A percentile compares a stretch with the other conserved stretches of the same genome.
These are phyloP conservation scores for Neurospora tetraspora DNA, from an alignment of 495 filamentous ascomycete species.

Conservation along the genomic window DNA sequence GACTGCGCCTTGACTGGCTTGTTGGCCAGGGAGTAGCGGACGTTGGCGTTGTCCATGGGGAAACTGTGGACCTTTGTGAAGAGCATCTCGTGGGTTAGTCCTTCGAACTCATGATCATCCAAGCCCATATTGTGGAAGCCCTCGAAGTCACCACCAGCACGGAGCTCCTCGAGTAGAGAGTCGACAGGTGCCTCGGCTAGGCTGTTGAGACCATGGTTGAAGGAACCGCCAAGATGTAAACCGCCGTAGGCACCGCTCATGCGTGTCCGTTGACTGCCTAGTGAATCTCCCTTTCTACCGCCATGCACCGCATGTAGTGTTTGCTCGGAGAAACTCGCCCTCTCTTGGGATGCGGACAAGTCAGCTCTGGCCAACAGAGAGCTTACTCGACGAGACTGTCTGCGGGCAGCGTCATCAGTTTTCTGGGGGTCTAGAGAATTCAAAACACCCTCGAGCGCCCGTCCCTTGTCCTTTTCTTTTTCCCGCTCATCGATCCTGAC, in stretches of 20 bases:
- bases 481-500: slow-evolving; percentile 20
- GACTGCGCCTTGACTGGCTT: slow-evolving; percentile 37
- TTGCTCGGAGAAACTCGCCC: slow-evolving; percentile 64
- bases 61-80: slow-evolving; percentile 65
- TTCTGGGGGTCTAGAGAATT: slow-evolving; percentile 67
- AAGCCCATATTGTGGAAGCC: slow-evolving; percentile 61
- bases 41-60: slow-evolving; percentile 50
- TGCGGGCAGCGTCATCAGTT: slow-evolving; percentile 49
- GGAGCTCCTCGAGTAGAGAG: slow-evolving; percentile 60
- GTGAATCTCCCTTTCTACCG: slow-evolving; percentile 55
- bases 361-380: slow-evolving; percentile 88
- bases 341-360: slow-evolving; percentile 65
- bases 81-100: slow-evolving; percentile 63
- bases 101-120: slow-evolving; percentile 56
- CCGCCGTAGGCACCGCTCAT: slow-evolving; percentile 43
- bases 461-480: slow-evolving; percentile 33
- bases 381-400: slow-evolving; percentile 80
- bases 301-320: slow-evolving; percentile 38
- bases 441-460: slow-evolving; percentile 47
- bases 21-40: slow-evolving; percentile 44
- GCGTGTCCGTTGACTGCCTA: slow-evolving; percentile 56
- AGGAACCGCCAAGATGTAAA: slow-evolving; percentile 25
- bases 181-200: slow-evolving; percentile 61
- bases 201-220: slow-evolving; percentile 34
- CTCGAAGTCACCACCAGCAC: slow-evolving; percentile 48